Evolutionary conservation across 1,139 yeast genomes (phyloP), one percentile per base, ranked within the genome.

Genomic region (Kurtzmaniella quercitrusa): DNA sequence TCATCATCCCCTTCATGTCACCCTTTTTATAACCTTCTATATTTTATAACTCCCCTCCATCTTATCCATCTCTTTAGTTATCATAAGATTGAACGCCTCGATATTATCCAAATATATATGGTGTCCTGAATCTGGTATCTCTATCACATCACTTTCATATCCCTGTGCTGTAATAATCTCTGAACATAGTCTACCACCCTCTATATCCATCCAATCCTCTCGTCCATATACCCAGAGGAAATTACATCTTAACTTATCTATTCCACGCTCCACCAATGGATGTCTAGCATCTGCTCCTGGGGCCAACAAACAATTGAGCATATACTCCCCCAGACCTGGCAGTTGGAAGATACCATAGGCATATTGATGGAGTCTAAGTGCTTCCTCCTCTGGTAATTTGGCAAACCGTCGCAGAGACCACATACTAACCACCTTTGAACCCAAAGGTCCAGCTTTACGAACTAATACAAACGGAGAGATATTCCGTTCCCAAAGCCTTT

Each of bases 281-380:
- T 65, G 62, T 49, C 90, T 68, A 1, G 93, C 89, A 40, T 79
- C 77, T 1, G 89, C 94, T 3, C 93, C 94, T 10, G 91, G 88
- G 1, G 82, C 83, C 21, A 85, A 62, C 14, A 83, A 66, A 56
- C 77, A 82, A 49, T 82, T 81, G 50, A 85, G 65, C 77, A 84
- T 77, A 57, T 85, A 85, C 59, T 85, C 94, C 3, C 93, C 93
- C 1, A 85, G 80, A 0, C 93, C 94, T 3, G 71, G 76, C 19
- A 81, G 77, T 54, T 81, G 84, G 61, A 85, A 85, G 9, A 85
- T 84, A 2, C 81, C 79, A 56, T 85, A 85, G 0, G 88, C 69
- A 55, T 85, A 85, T 51, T 70, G 71, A 55, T 85, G 94, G 46
- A 85, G 62, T 11, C 68, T 56, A 8, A 56, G 58, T 41, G 70